Evolutionary conservation across 179 eudicot species (phyloP).

Genomic region (Gypsophila paniculata): DNA sequence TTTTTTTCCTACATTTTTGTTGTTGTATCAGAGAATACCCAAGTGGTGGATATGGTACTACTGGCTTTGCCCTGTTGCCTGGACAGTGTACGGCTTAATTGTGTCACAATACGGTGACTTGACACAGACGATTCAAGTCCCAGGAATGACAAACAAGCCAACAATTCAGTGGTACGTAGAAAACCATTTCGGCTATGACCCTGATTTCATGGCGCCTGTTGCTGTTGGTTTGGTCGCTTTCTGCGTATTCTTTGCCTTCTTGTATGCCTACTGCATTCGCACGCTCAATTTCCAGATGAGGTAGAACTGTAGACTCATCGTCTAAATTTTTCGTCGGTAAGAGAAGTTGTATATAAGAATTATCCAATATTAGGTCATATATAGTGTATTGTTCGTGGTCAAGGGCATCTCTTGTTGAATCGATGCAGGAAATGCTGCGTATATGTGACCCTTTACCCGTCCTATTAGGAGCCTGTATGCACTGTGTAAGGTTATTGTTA

Average conservation of each 20-base stretch:
- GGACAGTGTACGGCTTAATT: slow-evolving; percentile 86
- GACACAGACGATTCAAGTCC: slow-evolving; percentile 36
- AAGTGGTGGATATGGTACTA: slow-evolving; percentile 96
- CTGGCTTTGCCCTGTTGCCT: slow-evolving; percentile 90
- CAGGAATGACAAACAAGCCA: slow-evolving; percentile 42
- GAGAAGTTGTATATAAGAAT: slow-evolving; percentile 27
- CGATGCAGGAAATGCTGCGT: not conserved
- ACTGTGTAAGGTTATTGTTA: not conserved
- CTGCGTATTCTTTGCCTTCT: slow-evolving; percentile 66
- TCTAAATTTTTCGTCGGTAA: not conserved
- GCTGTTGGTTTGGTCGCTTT: slow-evolving; percentile 69
- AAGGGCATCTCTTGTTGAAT: not conserved
- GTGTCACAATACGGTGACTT: slow-evolving; percentile 80
- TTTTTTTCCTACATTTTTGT: not conserved
- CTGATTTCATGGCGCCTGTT: slow-evolving; percentile 65
- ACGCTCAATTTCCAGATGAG: slow-evolving; percentile 77
- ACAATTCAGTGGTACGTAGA: slow-evolving; percentile 46
- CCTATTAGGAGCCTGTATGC: not conserved
- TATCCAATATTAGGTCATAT: slow-evolving; percentile 19
- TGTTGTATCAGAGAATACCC: slow-evolving; percentile 58
- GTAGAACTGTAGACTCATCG: slow-evolving; percentile 23
- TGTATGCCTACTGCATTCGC: slow-evolving; percentile 60
- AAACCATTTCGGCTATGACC: slow-evolving; percentile 57
- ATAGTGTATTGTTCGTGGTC: slow-evolving; percentile 4
- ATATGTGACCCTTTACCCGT: not conserved